Percentiles rank a stretch among this genome's conserved stretches.
Conservation (phyloP, 1,284 basidiomycete genomes). For the Malassezia nana region DNA sequence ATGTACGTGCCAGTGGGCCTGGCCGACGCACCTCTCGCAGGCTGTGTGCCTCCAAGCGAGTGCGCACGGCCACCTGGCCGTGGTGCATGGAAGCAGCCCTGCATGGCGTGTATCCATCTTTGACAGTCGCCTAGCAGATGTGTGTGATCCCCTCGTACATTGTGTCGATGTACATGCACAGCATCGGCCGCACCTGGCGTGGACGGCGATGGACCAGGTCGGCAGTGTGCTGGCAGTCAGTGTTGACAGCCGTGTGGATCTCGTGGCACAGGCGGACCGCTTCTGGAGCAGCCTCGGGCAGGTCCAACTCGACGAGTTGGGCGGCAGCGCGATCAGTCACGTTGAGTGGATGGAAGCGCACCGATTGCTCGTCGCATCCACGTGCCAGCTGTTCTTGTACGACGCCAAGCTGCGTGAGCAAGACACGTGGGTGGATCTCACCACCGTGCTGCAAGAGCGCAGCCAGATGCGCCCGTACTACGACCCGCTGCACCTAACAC, state of each 20-base stretch:
- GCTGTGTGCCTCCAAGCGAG: neutral
- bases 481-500: slow-evolving; percentile 1
- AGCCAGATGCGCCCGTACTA: slow-evolving; percentile 1
- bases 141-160: neutral
- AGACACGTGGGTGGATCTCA: neutral
- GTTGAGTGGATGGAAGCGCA: slow-evolving; percentile 6
- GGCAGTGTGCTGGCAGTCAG: slow-evolving; percentile 1
- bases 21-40: neutral
- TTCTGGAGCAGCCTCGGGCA: slow-evolving; percentile 2
- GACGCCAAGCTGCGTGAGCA: neutral
- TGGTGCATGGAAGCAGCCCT: neutral
- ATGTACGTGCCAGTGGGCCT: neutral
- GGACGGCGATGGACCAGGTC: neutral
- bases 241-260: neutral
- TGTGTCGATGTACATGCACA: neutral
- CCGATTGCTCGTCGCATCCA: slow-evolving; percentile 10
- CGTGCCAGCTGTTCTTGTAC: slow-evolving; percentile 16
- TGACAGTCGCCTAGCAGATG: neutral
- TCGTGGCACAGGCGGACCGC: neutral
- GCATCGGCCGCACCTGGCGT: neutral
- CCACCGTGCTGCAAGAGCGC: neutral
- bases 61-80: neutral
- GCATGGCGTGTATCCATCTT: neutral
- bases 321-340: neutral
- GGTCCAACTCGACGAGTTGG: neutral